Evolutionary conservation across 2,329 filamentous ascomycete genomes (phyloP).

Genomic region (Aspergillus sp.): DNA sequence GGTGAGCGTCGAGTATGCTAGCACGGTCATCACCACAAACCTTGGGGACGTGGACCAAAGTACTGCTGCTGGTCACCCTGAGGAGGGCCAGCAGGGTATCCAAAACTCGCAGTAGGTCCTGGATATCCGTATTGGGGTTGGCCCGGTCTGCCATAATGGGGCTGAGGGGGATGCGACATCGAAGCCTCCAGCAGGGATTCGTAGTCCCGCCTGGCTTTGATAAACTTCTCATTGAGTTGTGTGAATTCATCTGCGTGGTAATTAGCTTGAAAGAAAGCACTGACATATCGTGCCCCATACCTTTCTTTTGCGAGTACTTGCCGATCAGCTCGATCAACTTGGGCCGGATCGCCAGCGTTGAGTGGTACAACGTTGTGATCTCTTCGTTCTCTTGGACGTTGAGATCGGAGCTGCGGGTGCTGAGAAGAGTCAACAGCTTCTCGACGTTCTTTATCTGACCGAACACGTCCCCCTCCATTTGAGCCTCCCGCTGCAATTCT

Average conservation of each 20-base stretch:
- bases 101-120: conserved; percentile 17
- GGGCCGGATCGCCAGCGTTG: conserved; percentile 84
- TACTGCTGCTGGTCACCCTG: conserved; percentile 58
- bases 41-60: conserved; percentile 49
- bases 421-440: conserved; percentile 77
- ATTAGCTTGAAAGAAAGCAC: conserved; percentile 7
- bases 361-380: conserved; percentile 83
- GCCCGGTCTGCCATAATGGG: conserved; percentile 58
- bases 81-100: conserved; percentile 26
- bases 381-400: conserved; percentile 93
- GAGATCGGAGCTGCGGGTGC: conserved; percentile 69
- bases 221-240: conserved; percentile 97
- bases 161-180: conserved; percentile 85
- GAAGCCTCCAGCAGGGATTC: conserved; percentile 91
- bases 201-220: conserved; percentile 94
- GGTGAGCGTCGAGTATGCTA: neutral
- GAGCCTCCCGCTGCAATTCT: conserved; percentile 86
- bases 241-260: conserved; percentile 75
- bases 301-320: conserved; percentile 98
- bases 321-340: conserved; percentile 97
- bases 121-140: conserved; percentile 29
- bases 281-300: conserved; percentile 37
- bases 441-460: conserved; percentile 69
- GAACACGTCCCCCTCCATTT: conserved; percentile 81
- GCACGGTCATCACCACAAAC: conserved; percentile 33